Conservation (phyloP, 192 early-diverging fungal genomes). For the Mortierella alpina region DNA sequence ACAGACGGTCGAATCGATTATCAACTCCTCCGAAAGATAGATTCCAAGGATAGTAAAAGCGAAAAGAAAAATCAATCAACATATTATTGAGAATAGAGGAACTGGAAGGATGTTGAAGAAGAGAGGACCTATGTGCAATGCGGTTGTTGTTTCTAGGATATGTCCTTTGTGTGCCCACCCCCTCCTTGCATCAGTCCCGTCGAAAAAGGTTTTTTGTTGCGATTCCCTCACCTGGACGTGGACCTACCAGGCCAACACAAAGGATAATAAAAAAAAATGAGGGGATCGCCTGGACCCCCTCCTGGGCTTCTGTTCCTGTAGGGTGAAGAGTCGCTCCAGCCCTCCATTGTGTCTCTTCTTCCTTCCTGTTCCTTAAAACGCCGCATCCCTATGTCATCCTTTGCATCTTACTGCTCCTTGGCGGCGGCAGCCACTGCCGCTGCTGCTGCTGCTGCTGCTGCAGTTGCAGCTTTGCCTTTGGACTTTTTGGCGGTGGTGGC, state of each 20-base stretch:
- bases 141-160: no score
- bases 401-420: neutral
- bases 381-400: neutral
- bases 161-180: neutral
- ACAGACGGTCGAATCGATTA: constrained; percentile 28
- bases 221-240: no score
- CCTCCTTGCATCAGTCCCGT: neutral
- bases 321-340: no score
- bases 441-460: constrained; percentile 24
- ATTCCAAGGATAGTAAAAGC: neutral
- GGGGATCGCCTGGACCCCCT: no score
- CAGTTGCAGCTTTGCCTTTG: constrained; percentile 38
- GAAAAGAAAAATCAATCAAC: constrained; percentile 18
- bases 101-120: constrained; percentile 10
- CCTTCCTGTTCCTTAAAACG: neutral
- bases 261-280: no score
- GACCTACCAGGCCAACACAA: no score
- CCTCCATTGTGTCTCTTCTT: neutral
- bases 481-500: constrained; percentile 34
- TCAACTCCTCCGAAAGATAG: constrained; percentile 26
- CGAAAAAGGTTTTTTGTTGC: no score
- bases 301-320: no score
- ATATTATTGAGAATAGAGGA: neutral
- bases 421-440: constrained; percentile 11
- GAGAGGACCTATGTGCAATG: constrained; percentile 21